These are phyloP conservation scores for Geosmithia morbida DNA, from an alignment of 2,329 filamentous ascomycete species.

Conservation along the genomic window DNA sequence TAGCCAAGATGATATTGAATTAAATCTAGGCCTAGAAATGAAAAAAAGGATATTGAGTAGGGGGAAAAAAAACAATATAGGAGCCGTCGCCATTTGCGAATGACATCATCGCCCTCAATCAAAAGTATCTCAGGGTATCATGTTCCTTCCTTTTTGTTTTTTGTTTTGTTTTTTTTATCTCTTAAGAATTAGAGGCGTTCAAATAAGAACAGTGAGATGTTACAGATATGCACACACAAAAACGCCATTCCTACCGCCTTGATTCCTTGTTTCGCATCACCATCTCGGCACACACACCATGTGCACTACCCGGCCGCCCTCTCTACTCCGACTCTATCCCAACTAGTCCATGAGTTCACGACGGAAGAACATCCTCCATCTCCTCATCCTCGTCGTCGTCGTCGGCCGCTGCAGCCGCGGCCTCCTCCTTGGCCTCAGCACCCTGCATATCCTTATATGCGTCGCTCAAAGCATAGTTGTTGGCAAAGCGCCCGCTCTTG, in stretches of 20 bases:
- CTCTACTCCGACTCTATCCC: too few relatives aligned
- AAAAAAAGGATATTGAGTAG: not conserved
- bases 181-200: not conserved
- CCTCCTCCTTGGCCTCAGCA: conserved; percentile 31
- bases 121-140: not conserved
- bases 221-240: not conserved
- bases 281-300: too few relatives aligned
- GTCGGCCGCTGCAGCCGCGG: conserved; percentile 43
- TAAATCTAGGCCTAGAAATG: not conserved
- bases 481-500: conserved; percentile 71
- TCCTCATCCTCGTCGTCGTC: conserved; percentile 55
- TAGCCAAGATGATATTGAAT: not conserved
- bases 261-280: too few relatives aligned
- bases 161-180: not conserved
- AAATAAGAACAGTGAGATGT: not conserved
- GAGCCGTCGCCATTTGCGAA: not conserved
- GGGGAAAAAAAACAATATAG: not conserved
- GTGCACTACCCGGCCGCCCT: too few relatives aligned
- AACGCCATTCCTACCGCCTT: not conserved
- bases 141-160: not conserved
- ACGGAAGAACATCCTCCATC: conserved; percentile 60
- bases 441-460: conserved; percentile 22
- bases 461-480: conserved; percentile 71
- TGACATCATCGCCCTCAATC: not conserved
- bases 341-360: not conserved